Conservation (phyloP, 371 early-diverging fungal species). For the Lichtheimia corymbifera region DNA sequence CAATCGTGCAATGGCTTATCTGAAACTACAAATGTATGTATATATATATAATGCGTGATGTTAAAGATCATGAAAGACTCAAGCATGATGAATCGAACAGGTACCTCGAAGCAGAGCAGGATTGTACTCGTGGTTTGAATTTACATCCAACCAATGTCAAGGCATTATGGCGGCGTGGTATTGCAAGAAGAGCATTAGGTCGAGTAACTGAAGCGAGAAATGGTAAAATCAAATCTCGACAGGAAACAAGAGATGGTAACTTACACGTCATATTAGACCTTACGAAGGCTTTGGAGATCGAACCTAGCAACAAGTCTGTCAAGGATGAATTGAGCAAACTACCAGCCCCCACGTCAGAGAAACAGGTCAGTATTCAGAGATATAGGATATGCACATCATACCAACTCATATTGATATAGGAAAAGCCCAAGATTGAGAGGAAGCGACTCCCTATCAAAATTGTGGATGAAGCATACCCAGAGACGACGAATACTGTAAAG, state of each 20-base stretch:
- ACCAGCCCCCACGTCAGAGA: constrained; percentile 7
- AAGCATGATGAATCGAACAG: constrained; percentile 31
- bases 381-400: not conserved
- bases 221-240: constrained; percentile 35
- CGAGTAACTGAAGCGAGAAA: constrained; percentile 59
- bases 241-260: not conserved
- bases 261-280: constrained; percentile 50
- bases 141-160: constrained; percentile 77
- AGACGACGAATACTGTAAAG: not conserved
- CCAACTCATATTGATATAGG: not conserved
- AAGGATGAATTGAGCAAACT: constrained; percentile 62
- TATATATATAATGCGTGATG: constrained; percentile 24
- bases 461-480: constrained; percentile 27
- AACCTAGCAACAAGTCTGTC: constrained; percentile 69
- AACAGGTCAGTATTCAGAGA: not conserved
- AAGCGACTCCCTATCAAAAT: constrained; percentile 29
- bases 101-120: constrained; percentile 68
- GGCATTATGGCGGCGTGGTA: constrained; percentile 81
- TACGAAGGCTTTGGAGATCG: constrained; percentile 61
- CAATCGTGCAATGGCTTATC: constrained; percentile 86
- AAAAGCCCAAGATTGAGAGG: constrained; percentile 6
- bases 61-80: not conserved
- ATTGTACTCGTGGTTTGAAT: constrained; percentile 67
- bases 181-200: constrained; percentile 64
- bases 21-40: constrained; percentile 70